phyloP scores from a whole-genome alignment of 1,284 basidiomycete species.

The Cutaneotrichosporon cavernicola region DNA sequence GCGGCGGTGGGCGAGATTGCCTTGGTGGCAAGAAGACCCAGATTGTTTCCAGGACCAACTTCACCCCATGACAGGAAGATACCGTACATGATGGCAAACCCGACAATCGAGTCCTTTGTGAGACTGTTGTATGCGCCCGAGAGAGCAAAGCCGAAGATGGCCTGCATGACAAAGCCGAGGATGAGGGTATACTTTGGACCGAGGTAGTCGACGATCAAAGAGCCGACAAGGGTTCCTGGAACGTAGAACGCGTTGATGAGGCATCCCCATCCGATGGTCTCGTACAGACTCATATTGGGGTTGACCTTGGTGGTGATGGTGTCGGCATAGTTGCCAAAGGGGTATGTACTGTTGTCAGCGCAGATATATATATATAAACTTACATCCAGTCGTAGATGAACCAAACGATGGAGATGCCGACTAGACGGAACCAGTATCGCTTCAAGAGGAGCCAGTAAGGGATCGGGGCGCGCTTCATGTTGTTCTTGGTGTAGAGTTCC shows the following conservation, averaged over 20 bases:
- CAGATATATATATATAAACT: constrained; percentile 15
- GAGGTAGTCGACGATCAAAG: constrained; percentile 43
- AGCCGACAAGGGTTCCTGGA: constrained; percentile 37
- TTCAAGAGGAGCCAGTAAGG: constrained; percentile 71
- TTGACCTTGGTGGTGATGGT: constrained; percentile 52
- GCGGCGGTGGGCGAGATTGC: constrained; percentile 74
- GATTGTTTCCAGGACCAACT: constrained; percentile 70
- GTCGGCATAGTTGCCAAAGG: constrained; percentile 82
- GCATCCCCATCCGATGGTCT: constrained; percentile 48
- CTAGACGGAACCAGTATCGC: constrained; percentile 60
- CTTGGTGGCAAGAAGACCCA: constrained; percentile 78
- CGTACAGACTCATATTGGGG: constrained; percentile 35
- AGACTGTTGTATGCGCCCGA: constrained; percentile 66
- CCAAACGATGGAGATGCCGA: constrained; percentile 53
- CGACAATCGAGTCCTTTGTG: constrained; percentile 56
- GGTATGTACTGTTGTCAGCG: constrained; percentile 30
- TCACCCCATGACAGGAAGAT: constrained; percentile 79
- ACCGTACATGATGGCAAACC: constrained; percentile 83
- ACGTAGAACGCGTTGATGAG: constrained; percentile 57
- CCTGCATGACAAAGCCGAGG: constrained; percentile 66
- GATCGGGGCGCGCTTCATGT: constrained; percentile 66
- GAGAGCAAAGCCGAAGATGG: constrained; percentile 81
- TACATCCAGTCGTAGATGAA: constrained; percentile 65
- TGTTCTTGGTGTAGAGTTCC: constrained; percentile 51
- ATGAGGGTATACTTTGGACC: constrained; percentile 68